Base-by-base conservation (phyloP, 1,139 yeast genomes). In the Groenewaldozyma sp. region DNA sequence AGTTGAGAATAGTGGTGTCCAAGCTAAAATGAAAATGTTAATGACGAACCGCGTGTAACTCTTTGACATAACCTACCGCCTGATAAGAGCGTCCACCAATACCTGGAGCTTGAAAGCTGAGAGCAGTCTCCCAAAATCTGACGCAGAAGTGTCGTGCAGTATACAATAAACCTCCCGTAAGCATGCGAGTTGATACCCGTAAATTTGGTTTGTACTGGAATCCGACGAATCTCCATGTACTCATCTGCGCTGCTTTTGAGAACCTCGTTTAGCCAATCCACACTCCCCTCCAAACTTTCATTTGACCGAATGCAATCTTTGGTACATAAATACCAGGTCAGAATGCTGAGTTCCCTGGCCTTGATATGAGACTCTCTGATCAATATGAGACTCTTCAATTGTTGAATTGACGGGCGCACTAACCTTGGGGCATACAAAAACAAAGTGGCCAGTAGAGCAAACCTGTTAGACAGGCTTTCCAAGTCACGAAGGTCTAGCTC, bases 391-490 rank as follows among this genome's bases (percentile, higher is more conserved):
- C 43, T 39, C 19, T 43, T 34, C 11, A 50, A 38, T 32, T 46
- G 51, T 4, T 39, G 43, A 24, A 48, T 35, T 7, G 50, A 39
- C 4, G 51, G 52, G 20, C 53, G 39, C n/a, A 31, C 24, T 4
- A 32, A 34, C 10, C 34, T 26, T 11, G 43, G 44, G 24, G 43
- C 37, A 37, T 39, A 40, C 9, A 33, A 28, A 31, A 45, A 48
- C 28, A 41, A 33, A 10, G 47, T 44, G 31, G 49, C 37, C n/a
- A 47, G 37, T 10, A 50, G 37, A 11, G 46, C 41, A 31, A 43
- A 49, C 28, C 45, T 46, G 27, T 50, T 49, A 21, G 46, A 42
- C 28, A 49, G 37, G 11, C 49, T 45, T 28, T 47, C 51, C 24
- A 49, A 36, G 19, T 49, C 51, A 13, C 41, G 16, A 3, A 43